Conservation (phyloP, 345 rosid species). For the Linum tenue region DNA sequence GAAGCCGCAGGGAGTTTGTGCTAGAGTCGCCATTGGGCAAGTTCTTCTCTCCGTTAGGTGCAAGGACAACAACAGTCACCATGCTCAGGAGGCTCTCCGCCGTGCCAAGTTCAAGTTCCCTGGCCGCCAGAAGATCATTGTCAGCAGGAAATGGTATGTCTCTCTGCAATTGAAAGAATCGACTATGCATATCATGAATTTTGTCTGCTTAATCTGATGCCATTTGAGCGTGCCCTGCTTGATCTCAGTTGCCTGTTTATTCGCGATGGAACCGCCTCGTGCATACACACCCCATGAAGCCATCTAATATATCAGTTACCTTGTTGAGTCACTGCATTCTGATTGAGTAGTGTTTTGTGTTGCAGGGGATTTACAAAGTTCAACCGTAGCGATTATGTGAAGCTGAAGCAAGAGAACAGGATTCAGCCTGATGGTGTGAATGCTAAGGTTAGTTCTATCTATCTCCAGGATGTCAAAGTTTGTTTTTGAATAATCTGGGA, state of each 20-base stretch:
- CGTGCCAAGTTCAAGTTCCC: not conserved
- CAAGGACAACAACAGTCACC: not conserved
- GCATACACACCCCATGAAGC: no score
- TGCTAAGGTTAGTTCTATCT: not conserved
- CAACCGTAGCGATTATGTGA: not conserved
- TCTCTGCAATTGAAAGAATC: not conserved
- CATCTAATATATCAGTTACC: no score
- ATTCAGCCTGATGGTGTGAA: not conserved
- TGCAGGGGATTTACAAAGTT: not conserved
- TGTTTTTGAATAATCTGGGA: no score
- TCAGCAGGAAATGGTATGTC: not conserved
- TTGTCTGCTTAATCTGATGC: no score
- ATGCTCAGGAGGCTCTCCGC: not conserved
- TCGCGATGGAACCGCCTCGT: no score
- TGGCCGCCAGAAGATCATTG: not conserved
- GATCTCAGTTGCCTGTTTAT: not conserved
- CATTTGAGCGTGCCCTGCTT: no score
- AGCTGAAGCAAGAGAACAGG: not conserved
- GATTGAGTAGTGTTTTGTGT: no score
- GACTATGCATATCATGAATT: no score
- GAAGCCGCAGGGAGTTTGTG: not conserved
- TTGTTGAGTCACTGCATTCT: no score
- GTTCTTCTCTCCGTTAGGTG: not conserved
- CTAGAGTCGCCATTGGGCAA: not conserved
- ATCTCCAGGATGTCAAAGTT: no score